Evolutionary conservation across 768 basidiomycete genomes (phyloP).

Genomic region (Asterophora lycoperdoides): DNA sequence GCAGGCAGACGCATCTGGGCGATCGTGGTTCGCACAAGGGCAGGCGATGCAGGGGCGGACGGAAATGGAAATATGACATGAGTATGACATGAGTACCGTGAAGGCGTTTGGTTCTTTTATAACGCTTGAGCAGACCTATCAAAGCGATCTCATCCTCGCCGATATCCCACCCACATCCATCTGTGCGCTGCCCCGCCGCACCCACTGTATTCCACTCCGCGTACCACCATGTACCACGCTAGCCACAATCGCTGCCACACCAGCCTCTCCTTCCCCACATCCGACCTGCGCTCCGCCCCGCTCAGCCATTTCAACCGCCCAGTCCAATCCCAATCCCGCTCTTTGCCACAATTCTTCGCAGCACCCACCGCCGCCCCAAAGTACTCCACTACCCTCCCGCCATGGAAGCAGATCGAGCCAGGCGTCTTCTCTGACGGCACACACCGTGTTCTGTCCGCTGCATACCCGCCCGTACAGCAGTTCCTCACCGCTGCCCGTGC

Average conservation of each 20-base stretch:
- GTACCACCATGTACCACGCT: conserved; percentile 9
- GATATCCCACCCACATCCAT: conserved; percentile 8
- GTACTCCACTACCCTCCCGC: conserved; percentile 21
- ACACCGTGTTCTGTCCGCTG: conserved; percentile 39
- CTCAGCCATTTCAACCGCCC: background rate
- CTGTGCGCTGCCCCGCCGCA: conserved; percentile 3
- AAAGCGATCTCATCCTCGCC: conserved; percentile 10
- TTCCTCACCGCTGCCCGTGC: conserved; percentile 42
- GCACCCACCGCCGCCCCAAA: conserved; percentile 13
- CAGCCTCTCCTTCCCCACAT: conserved; percentile 31
- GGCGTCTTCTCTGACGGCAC: conserved; percentile 39
- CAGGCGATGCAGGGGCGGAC: conserved; percentile 23
- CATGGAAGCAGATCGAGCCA: conserved; percentile 26
- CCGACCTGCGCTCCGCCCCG: conserved; percentile 32
- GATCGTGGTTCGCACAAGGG: conserved; percentile 18
- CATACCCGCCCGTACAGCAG: conserved; percentile 43
- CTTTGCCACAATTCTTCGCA: conserved; percentile 11
- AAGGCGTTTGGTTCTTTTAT: conserved; percentile 20
- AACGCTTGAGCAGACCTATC: conserved; percentile 16
- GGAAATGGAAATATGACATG: conserved; percentile 33
- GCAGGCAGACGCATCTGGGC: conserved; percentile 7
- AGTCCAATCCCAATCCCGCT: background rate
- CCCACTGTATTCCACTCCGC: conserved; percentile 9
- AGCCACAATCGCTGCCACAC: conserved; percentile 20
- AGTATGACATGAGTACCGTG: conserved; percentile 20